Conservation (phyloP, 2,329 filamentous ascomycete genomes). For the Aspergillus hortae region DNA sequence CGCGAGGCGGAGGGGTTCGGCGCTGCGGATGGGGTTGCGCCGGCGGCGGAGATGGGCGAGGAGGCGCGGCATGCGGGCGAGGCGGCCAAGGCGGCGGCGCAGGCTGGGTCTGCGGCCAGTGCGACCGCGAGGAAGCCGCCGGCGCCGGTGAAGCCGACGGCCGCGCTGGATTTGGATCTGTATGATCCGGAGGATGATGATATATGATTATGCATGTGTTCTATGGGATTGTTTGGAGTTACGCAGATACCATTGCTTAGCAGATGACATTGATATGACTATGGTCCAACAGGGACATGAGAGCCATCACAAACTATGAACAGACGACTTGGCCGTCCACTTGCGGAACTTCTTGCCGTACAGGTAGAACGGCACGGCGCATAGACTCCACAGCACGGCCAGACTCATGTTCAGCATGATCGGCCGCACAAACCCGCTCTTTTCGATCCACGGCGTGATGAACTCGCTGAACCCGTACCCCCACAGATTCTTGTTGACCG, state of each 20-base stretch:
- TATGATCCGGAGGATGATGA: conserved; percentile 48
- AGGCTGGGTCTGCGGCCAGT: conserved; percentile 22
- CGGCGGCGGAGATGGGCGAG: conserved; percentile 23
- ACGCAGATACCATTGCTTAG: neutral
- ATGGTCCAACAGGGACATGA: neutral
- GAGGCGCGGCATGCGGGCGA: conserved; percentile 32
- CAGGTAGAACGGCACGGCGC: conserved; percentile 55
- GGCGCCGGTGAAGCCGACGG: conserved; percentile 28
- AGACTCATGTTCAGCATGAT: conserved; percentile 60
- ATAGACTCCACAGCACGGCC: conserved; percentile 52
- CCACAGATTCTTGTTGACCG: conserved; percentile 63
- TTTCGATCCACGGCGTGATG: conserved; percentile 51
- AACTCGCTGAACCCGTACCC: conserved; percentile 59
- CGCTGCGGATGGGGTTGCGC: conserved; percentile 41
- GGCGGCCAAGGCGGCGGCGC: conserved; percentile 31
- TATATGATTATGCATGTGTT: neutral
- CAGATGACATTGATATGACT: neutral
- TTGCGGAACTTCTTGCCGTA: conserved; percentile 57
- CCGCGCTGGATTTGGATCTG: conserved; percentile 42
- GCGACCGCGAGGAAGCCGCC: too few species aligned
- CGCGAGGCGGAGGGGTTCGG: conserved; percentile 56
- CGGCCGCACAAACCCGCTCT: conserved; percentile 47
- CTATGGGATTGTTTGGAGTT: neutral
- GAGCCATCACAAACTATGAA: conserved; percentile 48
- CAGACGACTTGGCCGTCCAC: conserved; percentile 50